Evolutionary conservation across 352 stramenopile genomes (phyloP).

Genomic region (Pythium sp.): DNA sequence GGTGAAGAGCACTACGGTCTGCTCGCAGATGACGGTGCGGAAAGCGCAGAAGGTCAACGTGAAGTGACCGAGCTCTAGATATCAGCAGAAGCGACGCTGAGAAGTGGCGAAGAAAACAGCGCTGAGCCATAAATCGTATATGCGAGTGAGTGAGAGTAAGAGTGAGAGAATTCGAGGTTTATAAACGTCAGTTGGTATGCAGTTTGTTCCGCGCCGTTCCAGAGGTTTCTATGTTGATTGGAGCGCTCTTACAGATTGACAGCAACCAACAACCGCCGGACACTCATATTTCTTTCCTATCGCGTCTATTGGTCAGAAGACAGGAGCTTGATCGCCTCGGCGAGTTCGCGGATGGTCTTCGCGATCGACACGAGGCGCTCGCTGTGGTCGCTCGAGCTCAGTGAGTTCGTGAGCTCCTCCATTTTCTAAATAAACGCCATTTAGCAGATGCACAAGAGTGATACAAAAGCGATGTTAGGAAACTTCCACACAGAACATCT

Average conservation of each 20-base stretch:
- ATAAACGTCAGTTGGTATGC: background rate
- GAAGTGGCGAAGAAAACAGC: background rate
- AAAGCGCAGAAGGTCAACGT: conserved; percentile 26
- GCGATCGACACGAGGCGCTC: conserved; percentile 53
- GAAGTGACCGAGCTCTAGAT: conserved; percentile 51
- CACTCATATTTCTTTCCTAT: background rate
- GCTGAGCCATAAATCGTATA: background rate
- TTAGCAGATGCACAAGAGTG: conserved; percentile 6
- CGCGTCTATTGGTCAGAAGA: conserved; percentile 6
- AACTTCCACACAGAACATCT: background rate
- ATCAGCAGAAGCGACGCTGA: background rate
- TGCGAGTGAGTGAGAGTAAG: background rate
- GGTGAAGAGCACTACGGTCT: conserved; percentile 45
- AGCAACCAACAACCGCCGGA: background rate
- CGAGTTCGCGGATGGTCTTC: conserved; percentile 68
- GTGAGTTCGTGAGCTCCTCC: conserved; percentile 46
- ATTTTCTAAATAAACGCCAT: conserved; percentile 56
- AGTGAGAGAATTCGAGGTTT: background rate
- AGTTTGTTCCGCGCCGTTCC: background rate
- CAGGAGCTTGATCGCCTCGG: conserved; percentile 52
- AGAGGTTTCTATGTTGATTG: background rate
- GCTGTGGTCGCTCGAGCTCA: conserved; percentile 53
- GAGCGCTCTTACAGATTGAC: background rate
- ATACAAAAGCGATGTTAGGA: conserved; percentile 10
- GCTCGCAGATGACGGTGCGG: conserved; percentile 30